Base-by-base conservation (phyloP, 345 rosid species). In the Heritiera littoralis region DNA sequence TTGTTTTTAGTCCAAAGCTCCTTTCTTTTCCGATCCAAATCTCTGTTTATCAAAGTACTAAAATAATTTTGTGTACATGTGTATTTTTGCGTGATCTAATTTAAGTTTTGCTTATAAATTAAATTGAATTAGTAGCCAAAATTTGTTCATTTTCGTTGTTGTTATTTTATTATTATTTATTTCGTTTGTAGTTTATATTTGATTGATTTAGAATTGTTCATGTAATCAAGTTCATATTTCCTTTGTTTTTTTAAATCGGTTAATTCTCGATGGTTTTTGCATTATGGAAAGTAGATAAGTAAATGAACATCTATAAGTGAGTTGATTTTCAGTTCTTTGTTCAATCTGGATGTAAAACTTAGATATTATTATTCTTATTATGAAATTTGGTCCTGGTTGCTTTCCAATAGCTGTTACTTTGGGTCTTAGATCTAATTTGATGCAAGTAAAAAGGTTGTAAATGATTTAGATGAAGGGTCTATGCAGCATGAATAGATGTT, bases 1-100 rank as follows among this genome's bases (percentile, higher is more conserved):
- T 15, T 75, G 58, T 40, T 7, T 15, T 60, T 45, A 45, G 7
- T 71, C 12, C 20, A 15, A 72, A 75, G 58, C 48, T 48, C 32
- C 78, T 75, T 45, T 5, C 41, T 75, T 75, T 60, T 60, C 41
- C 40, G 78, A 61, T 75, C 70, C 70, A 63, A 30, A 43, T 75
- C 28, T 45, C 14, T 69, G 5, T 69, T 66, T 69, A 46, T 69
- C 32, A 46, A 46, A 12, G 12, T 20, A 46, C 20, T 46, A 46
- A 23, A 5, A 20, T 46, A 46, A 45, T 20, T 46, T 69, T 46
- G 7, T 69, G 30, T 46, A n/a, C 35, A 46, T 67, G 23, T 45
- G n/a, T 45, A 30, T 32, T 72, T 66, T 30, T 52, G 45, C 61
- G 28, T 72, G 56, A 48, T 48, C 41, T 48, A 20, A 46, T 70